Evolutionary conservation across 2,329 filamentous ascomycete species (phyloP).

Genomic region (Botrytis medusae): DNA sequence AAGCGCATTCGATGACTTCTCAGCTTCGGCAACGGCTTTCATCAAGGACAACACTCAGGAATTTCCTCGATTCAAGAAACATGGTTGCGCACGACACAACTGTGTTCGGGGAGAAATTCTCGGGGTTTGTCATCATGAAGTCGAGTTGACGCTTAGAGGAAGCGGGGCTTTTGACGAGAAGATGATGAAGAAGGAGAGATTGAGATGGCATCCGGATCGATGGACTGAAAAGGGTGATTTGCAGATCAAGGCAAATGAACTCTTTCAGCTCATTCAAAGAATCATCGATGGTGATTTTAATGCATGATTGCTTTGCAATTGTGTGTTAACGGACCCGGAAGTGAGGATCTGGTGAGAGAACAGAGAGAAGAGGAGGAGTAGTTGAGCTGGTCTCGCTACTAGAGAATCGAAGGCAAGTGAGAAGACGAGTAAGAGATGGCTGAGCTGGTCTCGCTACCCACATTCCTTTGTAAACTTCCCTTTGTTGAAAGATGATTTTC

Average conservation of each 20-base stretch:
- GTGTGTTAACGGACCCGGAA: not conserved
- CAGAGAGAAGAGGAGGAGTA: not conserved
- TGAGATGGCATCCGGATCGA: conserved; percentile 24
- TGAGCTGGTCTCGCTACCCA: not conserved
- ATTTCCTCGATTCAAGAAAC: not conserved
- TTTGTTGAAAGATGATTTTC: not conserved
- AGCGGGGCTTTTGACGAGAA: not conserved
- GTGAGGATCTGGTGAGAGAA: not conserved
- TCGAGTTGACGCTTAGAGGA: not conserved
- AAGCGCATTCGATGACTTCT: not conserved
- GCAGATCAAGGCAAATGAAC: conserved; percentile 5
- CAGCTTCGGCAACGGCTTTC: not conserved
- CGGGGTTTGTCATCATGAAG: conserved; percentile 12
- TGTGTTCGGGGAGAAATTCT: conserved; percentile 7
- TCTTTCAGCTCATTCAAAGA: conserved; percentile 21
- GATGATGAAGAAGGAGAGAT: conserved; percentile 16
- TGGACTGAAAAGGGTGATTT: conserved; percentile 10
- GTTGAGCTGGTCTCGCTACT: not conserved
- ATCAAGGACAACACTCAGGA: not conserved
- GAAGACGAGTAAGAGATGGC: not conserved
- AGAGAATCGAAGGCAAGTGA: not conserved
- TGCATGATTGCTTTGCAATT: not conserved
- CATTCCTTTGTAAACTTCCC: not conserved
- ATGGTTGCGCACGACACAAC: not conserved
- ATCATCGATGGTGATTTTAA: conserved; percentile 15